These are phyloP conservation scores for Misopates orontium DNA, from an alignment of 257 asterid species.

Conservation along the genomic window DNA sequence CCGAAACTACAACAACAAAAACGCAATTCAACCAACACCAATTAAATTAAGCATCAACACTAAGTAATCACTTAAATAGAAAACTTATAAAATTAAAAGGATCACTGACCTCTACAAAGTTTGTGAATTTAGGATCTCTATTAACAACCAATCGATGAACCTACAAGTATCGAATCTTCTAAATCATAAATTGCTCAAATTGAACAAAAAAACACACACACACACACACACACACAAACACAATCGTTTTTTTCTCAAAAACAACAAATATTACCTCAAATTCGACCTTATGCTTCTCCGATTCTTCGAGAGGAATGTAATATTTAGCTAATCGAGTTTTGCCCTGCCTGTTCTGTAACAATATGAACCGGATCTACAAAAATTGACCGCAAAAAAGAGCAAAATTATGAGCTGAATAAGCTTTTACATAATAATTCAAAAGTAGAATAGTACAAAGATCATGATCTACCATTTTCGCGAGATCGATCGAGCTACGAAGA, in stretches of 20 bases:
- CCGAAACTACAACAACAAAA: slow-evolving; percentile 64
- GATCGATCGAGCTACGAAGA: slow-evolving; percentile 6
- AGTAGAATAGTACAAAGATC: background rate
- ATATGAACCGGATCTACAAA: slow-evolving; percentile 91
- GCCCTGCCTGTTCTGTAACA: slow-evolving; percentile 95
- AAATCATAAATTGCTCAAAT: slow-evolving; percentile 77
- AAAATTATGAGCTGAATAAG: slow-evolving; percentile 5
- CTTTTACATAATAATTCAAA: background rate
- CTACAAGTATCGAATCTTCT: slow-evolving; percentile 58
- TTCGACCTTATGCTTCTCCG: slow-evolving; percentile 98
- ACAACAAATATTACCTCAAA: slow-evolving; percentile 69
- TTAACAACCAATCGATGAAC: slow-evolving; percentile 91
- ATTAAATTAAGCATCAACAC: background rate
- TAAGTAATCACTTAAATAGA: too few species aligned
- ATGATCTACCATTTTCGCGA: slow-evolving; percentile 18
- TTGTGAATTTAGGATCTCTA: slow-evolving; percentile 91
- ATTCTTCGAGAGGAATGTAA: slow-evolving; percentile 97
- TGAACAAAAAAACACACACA: slow-evolving; percentile 21
- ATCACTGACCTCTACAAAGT: slow-evolving; percentile 95
- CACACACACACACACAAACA: too few species aligned
- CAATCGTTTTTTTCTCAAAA: too few species aligned
- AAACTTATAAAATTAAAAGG: too few species aligned
- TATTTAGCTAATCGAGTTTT: slow-evolving; percentile 94
- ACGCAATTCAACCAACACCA: background rate
- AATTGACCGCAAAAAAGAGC: slow-evolving; percentile 15